phyloP scores from a whole-genome alignment of 495 filamentous ascomycete species.

The Penicillium macrosclerotiorum region DNA sequence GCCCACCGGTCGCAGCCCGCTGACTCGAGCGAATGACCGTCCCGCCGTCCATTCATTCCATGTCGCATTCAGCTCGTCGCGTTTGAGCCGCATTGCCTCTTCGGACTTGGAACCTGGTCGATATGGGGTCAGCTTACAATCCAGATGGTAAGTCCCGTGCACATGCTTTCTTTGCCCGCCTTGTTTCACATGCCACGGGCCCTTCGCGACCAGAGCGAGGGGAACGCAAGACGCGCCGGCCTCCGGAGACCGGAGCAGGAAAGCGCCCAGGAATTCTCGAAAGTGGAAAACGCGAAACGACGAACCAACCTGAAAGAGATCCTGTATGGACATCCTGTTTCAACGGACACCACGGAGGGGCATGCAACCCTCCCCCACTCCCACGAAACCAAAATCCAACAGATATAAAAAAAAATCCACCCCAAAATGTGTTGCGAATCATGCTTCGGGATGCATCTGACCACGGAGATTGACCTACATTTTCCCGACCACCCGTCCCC shows the following conservation, averaged over 20 bases:
- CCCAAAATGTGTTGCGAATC: not conserved
- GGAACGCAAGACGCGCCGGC: not conserved
- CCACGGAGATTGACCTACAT: conserved; percentile 14
- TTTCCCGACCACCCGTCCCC: conserved; percentile 2
- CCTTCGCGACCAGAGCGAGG: not conserved
- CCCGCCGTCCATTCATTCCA: conserved; percentile 13
- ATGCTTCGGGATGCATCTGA: conserved; percentile 18
- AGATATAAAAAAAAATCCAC: too few relatives aligned
- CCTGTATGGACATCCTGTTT: too few relatives aligned
- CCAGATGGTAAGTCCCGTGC: conserved; percentile 40
- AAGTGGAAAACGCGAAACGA: too few relatives aligned
- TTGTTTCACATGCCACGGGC: conserved; percentile 23
- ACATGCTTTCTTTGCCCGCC: conserved; percentile 13
- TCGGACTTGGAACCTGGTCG: too few relatives aligned
- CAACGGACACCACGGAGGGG: too few relatives aligned
- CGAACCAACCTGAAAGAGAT: too few relatives aligned
- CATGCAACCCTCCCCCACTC: too few relatives aligned
- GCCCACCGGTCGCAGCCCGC: conserved; percentile 22
- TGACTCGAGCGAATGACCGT: conserved; percentile 29
- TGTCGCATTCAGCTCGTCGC: conserved; percentile 22
- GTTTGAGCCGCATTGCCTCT: conserved; percentile 27
- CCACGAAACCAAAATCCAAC: too few relatives aligned
- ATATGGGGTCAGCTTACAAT: conserved; percentile 43
- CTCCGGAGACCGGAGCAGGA: too few relatives aligned
- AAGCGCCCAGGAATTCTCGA: too few relatives aligned